Conservation (phyloP, 2,329 filamentous ascomycete genomes). For the Epichloe gansuensis region DNA sequence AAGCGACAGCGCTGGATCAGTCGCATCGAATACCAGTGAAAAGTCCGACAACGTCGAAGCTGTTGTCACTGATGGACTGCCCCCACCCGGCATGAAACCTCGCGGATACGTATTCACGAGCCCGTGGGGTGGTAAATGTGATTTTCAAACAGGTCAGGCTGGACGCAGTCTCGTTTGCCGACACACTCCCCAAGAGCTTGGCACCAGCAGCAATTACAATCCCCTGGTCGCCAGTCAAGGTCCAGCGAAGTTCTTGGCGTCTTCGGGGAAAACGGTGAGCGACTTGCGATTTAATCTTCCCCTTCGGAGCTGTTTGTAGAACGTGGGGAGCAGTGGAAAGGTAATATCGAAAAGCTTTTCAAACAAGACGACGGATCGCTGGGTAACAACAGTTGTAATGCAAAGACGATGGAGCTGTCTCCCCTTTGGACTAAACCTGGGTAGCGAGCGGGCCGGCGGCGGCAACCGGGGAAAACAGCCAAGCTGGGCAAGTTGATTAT, state of each 20-base stretch:
- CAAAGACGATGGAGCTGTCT: slow-evolving; percentile 27
- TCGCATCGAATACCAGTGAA: slow-evolving; percentile 12
- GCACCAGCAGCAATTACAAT: slow-evolving; percentile 22
- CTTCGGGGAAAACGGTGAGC: slow-evolving; percentile 39
- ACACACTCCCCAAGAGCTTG: slow-evolving; percentile 48
- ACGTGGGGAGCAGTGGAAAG: slow-evolving; percentile 24
- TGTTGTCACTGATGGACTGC: slow-evolving; percentile 1
- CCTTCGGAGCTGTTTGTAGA: slow-evolving; percentile 36
- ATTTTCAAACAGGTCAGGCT: slow-evolving; percentile 67
- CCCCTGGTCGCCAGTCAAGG: slow-evolving; percentile 28
- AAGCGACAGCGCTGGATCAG: slow-evolving; percentile 19
- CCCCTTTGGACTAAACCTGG: slow-evolving; percentile 59
- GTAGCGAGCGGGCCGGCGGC: slow-evolving; percentile 73
- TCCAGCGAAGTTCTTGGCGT: neutral
- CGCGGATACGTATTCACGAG: slow-evolving; percentile 68
- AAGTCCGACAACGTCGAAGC: neutral
- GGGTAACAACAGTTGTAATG: slow-evolving; percentile 22
- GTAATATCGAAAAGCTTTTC: slow-evolving; percentile 32
- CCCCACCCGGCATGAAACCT: slow-evolving; percentile 28
- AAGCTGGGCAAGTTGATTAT: slow-evolving; percentile 92
- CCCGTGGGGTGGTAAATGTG: slow-evolving; percentile 79
- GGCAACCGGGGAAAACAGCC: slow-evolving; percentile 71
- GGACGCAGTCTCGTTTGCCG: slow-evolving; percentile 66
- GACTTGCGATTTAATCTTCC: slow-evolving; percentile 83
- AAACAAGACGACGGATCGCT: slow-evolving; percentile 17